Base-by-base conservation (phyloP, 2,329 filamentous ascomycete species). In the Aphanoascus verrucosus region DNA sequence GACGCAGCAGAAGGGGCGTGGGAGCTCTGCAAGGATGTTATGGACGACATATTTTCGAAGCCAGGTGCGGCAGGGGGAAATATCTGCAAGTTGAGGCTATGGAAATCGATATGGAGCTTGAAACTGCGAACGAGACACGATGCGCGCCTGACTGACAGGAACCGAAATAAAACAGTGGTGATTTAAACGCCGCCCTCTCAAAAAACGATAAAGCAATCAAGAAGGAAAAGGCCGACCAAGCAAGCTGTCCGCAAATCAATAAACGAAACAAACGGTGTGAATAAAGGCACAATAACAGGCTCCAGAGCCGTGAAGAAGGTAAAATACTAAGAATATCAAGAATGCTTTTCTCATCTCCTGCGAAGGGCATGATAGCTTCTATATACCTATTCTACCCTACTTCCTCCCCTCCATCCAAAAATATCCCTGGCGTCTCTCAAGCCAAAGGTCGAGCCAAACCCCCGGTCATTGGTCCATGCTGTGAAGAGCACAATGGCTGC, bases 1-100 rank as follows among this genome's bases (percentile, higher is more conserved):
- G 67, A 66, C 7, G 68, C 66, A 49, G 60, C 63, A 43, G 62
- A 64, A 23, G 63, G 60, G 49, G 63, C 60, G 44, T 60, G 59
- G 12, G 66, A 66, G 32, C 63, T 65, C 5, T 62, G 48, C n/a
- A 60, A 56, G 7, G 64, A 65, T 15, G 59, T 61, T 40, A 53
- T 45, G 17, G 64, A 61, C 32, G 59, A 62, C 66, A 68, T 69
- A 44, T 46, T 45, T 28, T 17, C 14, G 11, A 17, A 41, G 12
- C 20, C 34, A 38, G 52, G 49, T 15, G 31, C 47, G 53, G 32
- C 49, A 19, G 45, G 44, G 45, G n/a, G n/a, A n/a, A 11, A 40
- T 32, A 52, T 28, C 23, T 28, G 23, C 23, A 54, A 47, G 51
- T 15, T 31, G 15, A 28, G 32, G 15, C 44, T 52, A 37, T 48